phyloP scores from a whole-genome alignment of 2,329 filamentous ascomycete genomes.

The Calonectria honghensis region DNA sequence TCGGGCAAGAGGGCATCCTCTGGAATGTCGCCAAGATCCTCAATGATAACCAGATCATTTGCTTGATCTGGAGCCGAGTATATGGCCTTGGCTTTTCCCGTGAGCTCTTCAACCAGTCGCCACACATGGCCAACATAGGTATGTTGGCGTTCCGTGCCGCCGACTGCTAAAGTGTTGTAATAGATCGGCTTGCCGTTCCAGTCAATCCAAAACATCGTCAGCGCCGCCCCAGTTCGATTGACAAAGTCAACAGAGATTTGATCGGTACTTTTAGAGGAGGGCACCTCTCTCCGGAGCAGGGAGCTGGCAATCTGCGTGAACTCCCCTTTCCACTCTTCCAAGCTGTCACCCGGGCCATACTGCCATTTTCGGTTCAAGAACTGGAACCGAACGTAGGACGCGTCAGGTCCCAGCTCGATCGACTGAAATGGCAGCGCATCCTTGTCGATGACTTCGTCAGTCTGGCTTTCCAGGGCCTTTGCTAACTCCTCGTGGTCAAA shows the following conservation, averaged over 20 bases:
- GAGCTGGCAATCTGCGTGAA: slow-evolving; percentile 34
- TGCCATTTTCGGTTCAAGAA: slow-evolving; percentile 46
- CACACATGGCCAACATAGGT: slow-evolving; percentile 51
- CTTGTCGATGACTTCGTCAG: slow-evolving; percentile 32
- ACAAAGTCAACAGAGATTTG: slow-evolving; percentile 49
- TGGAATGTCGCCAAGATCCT: slow-evolving; percentile 30
- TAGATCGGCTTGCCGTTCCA: slow-evolving; percentile 43
- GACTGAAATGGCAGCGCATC: slow-evolving; percentile 49
- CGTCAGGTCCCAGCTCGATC: slow-evolving; percentile 45
- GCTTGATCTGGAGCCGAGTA: slow-evolving; percentile 42
- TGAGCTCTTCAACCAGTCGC: slow-evolving; percentile 43
- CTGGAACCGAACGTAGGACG: slow-evolving; percentile 46
- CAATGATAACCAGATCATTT: slow-evolving; percentile 43
- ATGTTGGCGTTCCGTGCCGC: slow-evolving; percentile 40
- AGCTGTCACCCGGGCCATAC: slow-evolving; percentile 41
- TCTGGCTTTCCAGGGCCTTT: slow-evolving; percentile 38
- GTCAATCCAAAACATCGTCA: slow-evolving; percentile 53
- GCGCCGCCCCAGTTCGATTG: slow-evolving; percentile 47
- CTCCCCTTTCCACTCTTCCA: slow-evolving; percentile 46
- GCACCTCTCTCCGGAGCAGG: slow-evolving; percentile 45
- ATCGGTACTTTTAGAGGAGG: slow-evolving; percentile 43
- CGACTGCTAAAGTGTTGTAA: slow-evolving; percentile 44
- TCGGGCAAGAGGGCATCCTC: slow-evolving; percentile 1
- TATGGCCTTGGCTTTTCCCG: slow-evolving; percentile 39
- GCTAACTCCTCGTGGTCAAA: slow-evolving; percentile 54